Conservation (phyloP, 805 yeast genomes). For the Sugiyamaella chiloensis region DNA sequence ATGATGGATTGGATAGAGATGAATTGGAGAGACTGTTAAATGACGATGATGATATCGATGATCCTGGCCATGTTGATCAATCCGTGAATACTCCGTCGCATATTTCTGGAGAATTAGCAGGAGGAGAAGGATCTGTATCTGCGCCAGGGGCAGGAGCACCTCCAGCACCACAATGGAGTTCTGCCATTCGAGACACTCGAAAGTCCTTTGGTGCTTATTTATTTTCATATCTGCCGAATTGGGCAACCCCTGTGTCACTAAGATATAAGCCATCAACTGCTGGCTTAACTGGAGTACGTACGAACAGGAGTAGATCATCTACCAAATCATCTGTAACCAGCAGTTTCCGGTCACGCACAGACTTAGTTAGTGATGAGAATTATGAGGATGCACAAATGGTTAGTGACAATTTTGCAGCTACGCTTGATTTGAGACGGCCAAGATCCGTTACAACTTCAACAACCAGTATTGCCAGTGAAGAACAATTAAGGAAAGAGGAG, state of each 20-base stretch:
- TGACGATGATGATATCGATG: constrained; percentile 16
- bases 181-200: background rate
- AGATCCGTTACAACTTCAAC: background rate
- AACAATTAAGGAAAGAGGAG: background rate
- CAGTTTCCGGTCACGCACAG: constrained; percentile 25
- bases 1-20: constrained; percentile 25
- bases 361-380: constrained; percentile 24
- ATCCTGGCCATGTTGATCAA: too few species aligned
- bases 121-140: constrained; percentile 9
- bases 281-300: constrained; percentile 22
- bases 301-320: constrained; percentile 20
- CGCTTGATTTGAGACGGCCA: constrained; percentile 8
- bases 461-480: background rate
- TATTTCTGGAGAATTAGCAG: too few species aligned
- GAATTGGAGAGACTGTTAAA: constrained; percentile 26
- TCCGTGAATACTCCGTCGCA: too few species aligned
- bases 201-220: constrained; percentile 9
- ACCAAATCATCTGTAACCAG: constrained; percentile 24
- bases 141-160: background rate
- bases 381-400: constrained; percentile 28
- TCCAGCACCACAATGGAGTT: constrained; percentile 2
- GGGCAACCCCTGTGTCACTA: constrained; percentile 9
- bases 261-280: constrained; percentile 24
- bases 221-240: constrained; percentile 14
- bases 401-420: constrained; percentile 24